Conservation (phyloP, 2,329 filamentous ascomycete genomes). For the Nothophaeocryptopus gaeumannii region DNA sequence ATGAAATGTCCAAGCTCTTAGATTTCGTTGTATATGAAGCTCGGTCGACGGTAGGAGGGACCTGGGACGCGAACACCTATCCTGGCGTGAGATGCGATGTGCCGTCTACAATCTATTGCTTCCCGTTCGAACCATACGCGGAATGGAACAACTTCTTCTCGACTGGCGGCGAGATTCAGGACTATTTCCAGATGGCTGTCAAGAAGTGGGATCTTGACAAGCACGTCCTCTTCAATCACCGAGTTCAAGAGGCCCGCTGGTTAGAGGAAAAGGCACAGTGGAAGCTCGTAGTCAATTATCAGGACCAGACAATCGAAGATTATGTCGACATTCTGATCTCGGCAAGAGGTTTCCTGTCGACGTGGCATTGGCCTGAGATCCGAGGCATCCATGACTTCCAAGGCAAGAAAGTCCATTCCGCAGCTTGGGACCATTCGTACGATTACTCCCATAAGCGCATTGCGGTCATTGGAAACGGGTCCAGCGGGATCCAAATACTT, state of each 20-base stretch:
- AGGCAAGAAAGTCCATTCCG: constrained; percentile 37
- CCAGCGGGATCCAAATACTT: constrained; percentile 41
- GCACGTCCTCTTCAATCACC: constrained; percentile 39
- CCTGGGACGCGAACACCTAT: constrained; percentile 39
- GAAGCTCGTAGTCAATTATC: constrained; percentile 36
- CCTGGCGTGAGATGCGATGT: constrained; percentile 21
- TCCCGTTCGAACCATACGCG: constrained; percentile 37
- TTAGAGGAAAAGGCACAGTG: constrained; percentile 38
- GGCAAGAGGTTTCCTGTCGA: constrained; percentile 25
- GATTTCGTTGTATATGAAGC: constrained; percentile 43
- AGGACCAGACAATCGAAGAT: constrained; percentile 29
- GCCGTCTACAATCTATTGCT: constrained; percentile 31
- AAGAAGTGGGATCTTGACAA: constrained; percentile 41
- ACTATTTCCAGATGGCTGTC: constrained; percentile 41
- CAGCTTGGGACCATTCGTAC: constrained; percentile 32
- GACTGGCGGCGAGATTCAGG: constrained; percentile 40
- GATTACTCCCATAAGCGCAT: constrained; percentile 33
- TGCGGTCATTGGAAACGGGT: constrained; percentile 36
- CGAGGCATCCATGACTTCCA: constrained; percentile 36
- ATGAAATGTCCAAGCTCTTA: constrained; percentile 31
- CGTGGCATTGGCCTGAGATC: constrained; percentile 38
- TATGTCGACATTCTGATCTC: constrained; percentile 39
- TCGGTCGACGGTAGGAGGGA: constrained; percentile 37
- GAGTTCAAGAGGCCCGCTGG: constrained; percentile 41
- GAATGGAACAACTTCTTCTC: constrained; percentile 38